Evolutionary conservation across 2,329 filamentous ascomycete genomes (phyloP).

Genomic region (Fusarium odoratissimum): DNA sequence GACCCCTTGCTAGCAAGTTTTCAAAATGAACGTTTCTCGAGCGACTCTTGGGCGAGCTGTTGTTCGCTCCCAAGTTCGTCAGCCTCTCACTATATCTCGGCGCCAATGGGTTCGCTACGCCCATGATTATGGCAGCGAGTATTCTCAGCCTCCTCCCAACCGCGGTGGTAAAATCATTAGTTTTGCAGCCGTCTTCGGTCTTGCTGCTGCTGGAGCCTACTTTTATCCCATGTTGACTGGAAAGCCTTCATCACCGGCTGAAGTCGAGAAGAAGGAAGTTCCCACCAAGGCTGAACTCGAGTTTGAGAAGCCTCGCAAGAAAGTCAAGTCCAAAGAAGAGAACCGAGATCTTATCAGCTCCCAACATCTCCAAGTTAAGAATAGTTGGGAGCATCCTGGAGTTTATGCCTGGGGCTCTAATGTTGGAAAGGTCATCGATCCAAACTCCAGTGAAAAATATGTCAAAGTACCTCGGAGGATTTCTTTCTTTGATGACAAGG

Average conservation of each 20-base stretch:
- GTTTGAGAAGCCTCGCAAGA: slow-evolving; percentile 74
- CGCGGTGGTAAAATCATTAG: slow-evolving; percentile 48
- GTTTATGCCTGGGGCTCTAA: slow-evolving; percentile 97
- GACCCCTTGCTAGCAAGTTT: background rate
- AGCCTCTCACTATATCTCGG: slow-evolving; percentile 32
- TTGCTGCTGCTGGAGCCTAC: slow-evolving; percentile 53
- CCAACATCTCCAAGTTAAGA: slow-evolving; percentile 88
- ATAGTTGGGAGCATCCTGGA: slow-evolving; percentile 83
- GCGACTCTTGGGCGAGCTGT: slow-evolving; percentile 46
- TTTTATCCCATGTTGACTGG: slow-evolving; percentile 53
- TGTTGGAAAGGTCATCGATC: slow-evolving; percentile 83
- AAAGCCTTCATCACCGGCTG: slow-evolving; percentile 34
- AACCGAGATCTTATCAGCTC: slow-evolving; percentile 82
- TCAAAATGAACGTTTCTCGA: slow-evolving; percentile 49
- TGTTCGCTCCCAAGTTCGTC: slow-evolving; percentile 40
- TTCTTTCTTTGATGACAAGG: slow-evolving; percentile 82
- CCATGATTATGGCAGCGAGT: slow-evolving; percentile 45
- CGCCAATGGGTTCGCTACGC: slow-evolving; percentile 49
- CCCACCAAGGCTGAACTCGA: slow-evolving; percentile 64
- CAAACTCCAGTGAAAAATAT: slow-evolving; percentile 78
- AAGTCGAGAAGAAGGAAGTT: slow-evolving; percentile 28
- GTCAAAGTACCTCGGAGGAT: slow-evolving; percentile 86
- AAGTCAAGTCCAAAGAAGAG: slow-evolving; percentile 73
- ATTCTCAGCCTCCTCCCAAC: slow-evolving; percentile 31
- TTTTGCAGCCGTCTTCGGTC: slow-evolving; percentile 52